Percentiles rank a stretch among this genome's conserved stretches.
Evolutionary conservation across 2,329 filamentous ascomycete species (phyloP).

Genomic region (Ophiostoma triangulosporum): DNA sequence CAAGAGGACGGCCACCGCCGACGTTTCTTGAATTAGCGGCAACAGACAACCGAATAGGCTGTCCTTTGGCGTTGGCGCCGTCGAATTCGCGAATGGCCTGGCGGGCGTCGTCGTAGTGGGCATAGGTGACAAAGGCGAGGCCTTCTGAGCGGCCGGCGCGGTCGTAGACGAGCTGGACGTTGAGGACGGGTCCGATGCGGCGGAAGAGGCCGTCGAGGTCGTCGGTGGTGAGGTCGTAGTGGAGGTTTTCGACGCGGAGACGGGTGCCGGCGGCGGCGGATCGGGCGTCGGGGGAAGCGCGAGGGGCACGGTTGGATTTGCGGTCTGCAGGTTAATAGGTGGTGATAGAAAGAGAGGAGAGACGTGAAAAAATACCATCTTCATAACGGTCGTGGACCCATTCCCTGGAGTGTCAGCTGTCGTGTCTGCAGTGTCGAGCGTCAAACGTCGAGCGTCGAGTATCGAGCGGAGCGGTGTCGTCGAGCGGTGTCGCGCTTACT

Average conservation of each 20-base stretch:
- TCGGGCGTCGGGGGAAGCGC: neutral
- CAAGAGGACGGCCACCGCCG: constrained; percentile 40
- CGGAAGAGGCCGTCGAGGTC: constrained; percentile 76
- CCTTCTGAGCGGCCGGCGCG: constrained; percentile 80
- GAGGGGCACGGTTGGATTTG: neutral
- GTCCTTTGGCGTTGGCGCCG: constrained; percentile 79
- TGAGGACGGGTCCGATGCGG: constrained; percentile 58
- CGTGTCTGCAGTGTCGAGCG: neutral
- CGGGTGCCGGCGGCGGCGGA: constrained; percentile 38
- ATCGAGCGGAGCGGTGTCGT: too few relatives aligned
- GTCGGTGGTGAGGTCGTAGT: constrained; percentile 79
- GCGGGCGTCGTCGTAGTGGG: constrained; percentile 53
- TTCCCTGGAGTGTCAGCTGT: constrained; percentile 40
- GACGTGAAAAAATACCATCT: constrained; percentile 26
- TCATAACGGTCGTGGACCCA: constrained; percentile 92
- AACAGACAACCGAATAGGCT: constrained; percentile 64
- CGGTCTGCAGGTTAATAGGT: constrained; percentile 31
- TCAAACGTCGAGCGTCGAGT: neutral
- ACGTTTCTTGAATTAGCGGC: constrained; percentile 28
- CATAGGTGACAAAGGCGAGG: constrained; percentile 71
- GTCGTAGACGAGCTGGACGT: constrained; percentile 66
- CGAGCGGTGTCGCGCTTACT: too few relatives aligned
- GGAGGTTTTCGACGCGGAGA: constrained; percentile 75
- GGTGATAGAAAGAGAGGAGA: neutral
- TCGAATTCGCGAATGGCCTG: constrained; percentile 70